Conservation (phyloP, 495 filamentous ascomycete species). For the Xylaria nigripes region DNA sequence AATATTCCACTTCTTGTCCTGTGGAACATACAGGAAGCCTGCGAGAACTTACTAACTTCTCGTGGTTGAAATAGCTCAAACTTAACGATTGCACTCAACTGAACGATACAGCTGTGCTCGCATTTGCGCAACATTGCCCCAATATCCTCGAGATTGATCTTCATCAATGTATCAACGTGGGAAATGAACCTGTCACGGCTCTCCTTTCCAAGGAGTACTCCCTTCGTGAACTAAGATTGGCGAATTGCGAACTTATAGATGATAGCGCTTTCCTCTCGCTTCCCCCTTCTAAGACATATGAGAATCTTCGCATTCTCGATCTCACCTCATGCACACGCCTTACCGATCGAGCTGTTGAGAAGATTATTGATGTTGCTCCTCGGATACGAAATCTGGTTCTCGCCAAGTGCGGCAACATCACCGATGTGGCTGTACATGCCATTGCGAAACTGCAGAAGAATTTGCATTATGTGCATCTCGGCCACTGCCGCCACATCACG, state of each 20-base stretch:
- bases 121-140: constrained; percentile 79
- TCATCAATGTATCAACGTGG: constrained; percentile 72
- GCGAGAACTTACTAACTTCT: constrained; percentile 15
- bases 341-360: constrained; percentile 77
- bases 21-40: not conserved
- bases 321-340: constrained; percentile 78
- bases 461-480: constrained; percentile 89
- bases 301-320: constrained; percentile 87
- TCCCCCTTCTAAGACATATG: constrained; percentile 59
- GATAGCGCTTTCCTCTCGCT: constrained; percentile 80
- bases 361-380: constrained; percentile 77
- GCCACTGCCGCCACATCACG: constrained; percentile 86
- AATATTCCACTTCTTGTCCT: not conserved
- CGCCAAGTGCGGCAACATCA: constrained; percentile 87
- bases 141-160: constrained; percentile 96
- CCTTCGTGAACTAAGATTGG: constrained; percentile 80
- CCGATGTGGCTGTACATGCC: constrained; percentile 77
- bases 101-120: constrained; percentile 67
- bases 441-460: constrained; percentile 91
- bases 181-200: constrained; percentile 69
- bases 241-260: constrained; percentile 72
- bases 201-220: constrained; percentile 68
- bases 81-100: constrained; percentile 79
- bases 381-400: constrained; percentile 87
- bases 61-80: constrained; percentile 60